Evolutionary conservation across 257 asterid species (phyloP).

Genomic region (Solanum paucissectum): DNA sequence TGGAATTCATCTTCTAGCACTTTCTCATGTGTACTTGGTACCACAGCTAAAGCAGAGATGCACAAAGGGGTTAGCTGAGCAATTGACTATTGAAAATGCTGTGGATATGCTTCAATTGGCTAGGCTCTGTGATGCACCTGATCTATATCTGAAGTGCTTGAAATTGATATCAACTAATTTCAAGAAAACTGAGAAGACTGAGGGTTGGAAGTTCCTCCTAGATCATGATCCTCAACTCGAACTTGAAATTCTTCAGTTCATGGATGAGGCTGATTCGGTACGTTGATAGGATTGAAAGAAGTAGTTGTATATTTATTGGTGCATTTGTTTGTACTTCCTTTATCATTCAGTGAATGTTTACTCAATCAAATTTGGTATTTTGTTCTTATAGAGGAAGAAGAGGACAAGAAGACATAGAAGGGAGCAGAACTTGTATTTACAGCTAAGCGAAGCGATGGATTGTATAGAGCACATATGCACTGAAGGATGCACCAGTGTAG

Average conservation of each 20-base stretch:
- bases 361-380: background rate
- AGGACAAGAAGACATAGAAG: slow-evolving; percentile 39
- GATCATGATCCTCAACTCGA: slow-evolving; percentile 73
- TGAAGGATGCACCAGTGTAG: slow-evolving; percentile 83
- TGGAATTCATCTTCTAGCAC: slow-evolving; percentile 69
- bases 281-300: background rate
- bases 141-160: slow-evolving; percentile 71
- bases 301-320: background rate
- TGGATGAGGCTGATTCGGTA: slow-evolving; percentile 79
- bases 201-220: slow-evolving; percentile 85
- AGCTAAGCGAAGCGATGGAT: slow-evolving; percentile 85
- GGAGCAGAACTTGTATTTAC: slow-evolving; percentile 58
- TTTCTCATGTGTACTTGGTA: slow-evolving; percentile 75
- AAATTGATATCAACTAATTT: slow-evolving; percentile 43
- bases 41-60: slow-evolving; percentile 78
- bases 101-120: slow-evolving; percentile 88
- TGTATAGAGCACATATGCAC: slow-evolving; percentile 76
- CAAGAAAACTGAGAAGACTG: slow-evolving; percentile 54
- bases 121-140: slow-evolving; percentile 83
- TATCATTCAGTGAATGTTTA: background rate
- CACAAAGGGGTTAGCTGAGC: slow-evolving; percentile 35
- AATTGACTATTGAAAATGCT: slow-evolving; percentile 43
- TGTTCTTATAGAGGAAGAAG: slow-evolving; percentile 50
- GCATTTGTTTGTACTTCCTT: background rate
- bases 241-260: slow-evolving; percentile 70